These are phyloP conservation scores for Leccinum rimulosum DNA, from an alignment of 768 basidiomycete species.

Conservation along the genomic window DNA sequence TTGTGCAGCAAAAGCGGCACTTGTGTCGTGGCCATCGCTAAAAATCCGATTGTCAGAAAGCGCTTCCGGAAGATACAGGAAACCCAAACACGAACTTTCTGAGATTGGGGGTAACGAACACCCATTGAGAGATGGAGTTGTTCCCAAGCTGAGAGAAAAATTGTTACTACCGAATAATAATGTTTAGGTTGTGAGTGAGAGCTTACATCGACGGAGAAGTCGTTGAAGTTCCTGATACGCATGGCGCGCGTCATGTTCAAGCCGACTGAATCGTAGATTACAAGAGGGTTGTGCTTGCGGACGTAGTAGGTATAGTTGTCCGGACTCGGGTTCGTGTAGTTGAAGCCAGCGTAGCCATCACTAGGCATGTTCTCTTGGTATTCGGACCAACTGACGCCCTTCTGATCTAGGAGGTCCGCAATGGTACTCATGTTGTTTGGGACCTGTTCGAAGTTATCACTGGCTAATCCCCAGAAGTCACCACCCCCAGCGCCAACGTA, in stretches of 20 bases:
- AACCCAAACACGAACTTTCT: constrained; percentile 16
- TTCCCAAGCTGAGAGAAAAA: constrained; percentile 29
- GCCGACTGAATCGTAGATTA: constrained; percentile 51
- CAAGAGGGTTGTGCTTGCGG: constrained; percentile 53
- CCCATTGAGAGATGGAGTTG: constrained; percentile 52
- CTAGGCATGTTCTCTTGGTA: constrained; percentile 58
- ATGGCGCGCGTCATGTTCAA: constrained; percentile 37
- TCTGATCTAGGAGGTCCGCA: constrained; percentile 56
- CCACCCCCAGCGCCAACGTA: constrained; percentile 49
- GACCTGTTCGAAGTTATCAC: constrained; percentile 37
- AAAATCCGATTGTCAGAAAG: constrained; percentile 11
- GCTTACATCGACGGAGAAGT: constrained; percentile 52
- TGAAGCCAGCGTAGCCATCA: constrained; percentile 45
- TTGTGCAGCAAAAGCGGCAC: constrained; percentile 41
- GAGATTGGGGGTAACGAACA: constrained; percentile 61
- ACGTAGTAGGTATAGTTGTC: constrained; percentile 46
- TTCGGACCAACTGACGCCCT: constrained; percentile 56
- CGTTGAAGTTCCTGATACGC: constrained; percentile 57
- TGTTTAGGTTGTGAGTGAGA: not conserved
- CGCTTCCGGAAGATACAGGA: not conserved
- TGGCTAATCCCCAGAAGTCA: constrained; percentile 48
- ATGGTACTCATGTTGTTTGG: constrained; percentile 52
- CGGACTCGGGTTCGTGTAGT: constrained; percentile 26
- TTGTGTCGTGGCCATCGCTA: constrained; percentile 61
- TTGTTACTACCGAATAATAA: not conserved